Evolutionary conservation across 805 yeast species (phyloP), one percentile per base, ranked within the genome.

Genomic region (Suhomyces faveliae): DNA sequence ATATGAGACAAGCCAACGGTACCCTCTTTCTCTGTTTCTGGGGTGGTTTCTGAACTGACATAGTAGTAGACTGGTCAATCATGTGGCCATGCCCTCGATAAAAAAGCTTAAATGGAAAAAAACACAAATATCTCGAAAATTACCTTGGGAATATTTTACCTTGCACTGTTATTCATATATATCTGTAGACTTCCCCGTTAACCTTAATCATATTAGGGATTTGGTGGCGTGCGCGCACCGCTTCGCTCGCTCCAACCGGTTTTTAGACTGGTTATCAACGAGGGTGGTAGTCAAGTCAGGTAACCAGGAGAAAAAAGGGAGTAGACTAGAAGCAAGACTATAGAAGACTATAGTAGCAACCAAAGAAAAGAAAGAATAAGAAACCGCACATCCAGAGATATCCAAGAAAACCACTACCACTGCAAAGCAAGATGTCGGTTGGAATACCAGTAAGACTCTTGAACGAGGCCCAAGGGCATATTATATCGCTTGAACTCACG

Each of bases 401-500:
- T n/a, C n/a, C n/a, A n/a, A n/a, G n/a, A 24, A 11, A n/a, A 29
- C 27, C 17, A 9, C 21, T n/a, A n/a, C n/a, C n/a, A n/a, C n/a
- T n/a, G n/a, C n/a, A n/a, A n/a, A n/a, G n/a, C n/a, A n/a, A n/a
- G 9, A 82, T 83, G 87, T 78, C 81, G 37, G 76, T 85, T 51
- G 87, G 90, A 33, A 81, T 89, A 27, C 98, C 98, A 2, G 83
- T 90, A 15, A 85, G 89, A 66, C 83, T 92, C 21, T 74, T 92
- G 43, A 87, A 82, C 61, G 99, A 91, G 67, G 87, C 96, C 1
- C 77, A 85, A 74, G 97, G 97, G 42, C 98, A 92, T 62, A 71
- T 83, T 3, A 83, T 92, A 7, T 81, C 95, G 1, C 64, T 92
- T 13, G 99, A 92, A 64, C 78, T 92, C 45, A 79, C 80, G 21